Evolutionary conservation across 805 yeast species (phyloP).

Genomic region (Starmerella tilneyi): DNA sequence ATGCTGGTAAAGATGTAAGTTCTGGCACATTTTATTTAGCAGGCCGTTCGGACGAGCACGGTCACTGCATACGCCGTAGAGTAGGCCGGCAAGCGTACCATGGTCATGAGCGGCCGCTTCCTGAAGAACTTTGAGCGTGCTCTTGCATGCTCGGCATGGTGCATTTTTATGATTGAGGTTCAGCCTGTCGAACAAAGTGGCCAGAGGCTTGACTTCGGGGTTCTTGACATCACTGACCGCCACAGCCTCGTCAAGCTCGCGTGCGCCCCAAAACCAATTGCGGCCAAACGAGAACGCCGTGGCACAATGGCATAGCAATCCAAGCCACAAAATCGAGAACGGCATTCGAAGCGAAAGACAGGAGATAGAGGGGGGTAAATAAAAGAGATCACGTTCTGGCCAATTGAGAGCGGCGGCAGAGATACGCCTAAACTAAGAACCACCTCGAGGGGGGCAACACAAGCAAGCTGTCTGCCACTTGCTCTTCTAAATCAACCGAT

Average conservation of each 20-base stretch:
- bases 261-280: constrained; percentile 16
- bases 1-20: constrained; percentile 15
- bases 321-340: background rate
- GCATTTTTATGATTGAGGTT: constrained; percentile 19
- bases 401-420: no score
- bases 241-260: constrained; percentile 10
- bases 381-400: no score
- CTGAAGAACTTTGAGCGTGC: constrained; percentile 10
- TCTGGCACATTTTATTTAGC: constrained; percentile 13
- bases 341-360: background rate
- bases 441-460: no score
- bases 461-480: no score
- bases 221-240: no score
- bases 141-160: constrained; percentile 23
- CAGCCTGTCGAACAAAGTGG: constrained; percentile 11
- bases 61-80: constrained; percentile 19
- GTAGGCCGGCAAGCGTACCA: constrained; percentile 8
- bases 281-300: constrained; percentile 7
- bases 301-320: background rate
- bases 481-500: no score
- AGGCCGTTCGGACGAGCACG: constrained; percentile 12
- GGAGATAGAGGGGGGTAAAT: background rate
- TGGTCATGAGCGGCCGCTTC: constrained; percentile 6
- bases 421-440: no score
- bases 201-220: constrained; percentile 10